Evolutionary conservation across 1,139 yeast species (phyloP), one percentile per base, ranked within the genome.

Genomic region (Kurtzmaniella natalensis): DNA sequence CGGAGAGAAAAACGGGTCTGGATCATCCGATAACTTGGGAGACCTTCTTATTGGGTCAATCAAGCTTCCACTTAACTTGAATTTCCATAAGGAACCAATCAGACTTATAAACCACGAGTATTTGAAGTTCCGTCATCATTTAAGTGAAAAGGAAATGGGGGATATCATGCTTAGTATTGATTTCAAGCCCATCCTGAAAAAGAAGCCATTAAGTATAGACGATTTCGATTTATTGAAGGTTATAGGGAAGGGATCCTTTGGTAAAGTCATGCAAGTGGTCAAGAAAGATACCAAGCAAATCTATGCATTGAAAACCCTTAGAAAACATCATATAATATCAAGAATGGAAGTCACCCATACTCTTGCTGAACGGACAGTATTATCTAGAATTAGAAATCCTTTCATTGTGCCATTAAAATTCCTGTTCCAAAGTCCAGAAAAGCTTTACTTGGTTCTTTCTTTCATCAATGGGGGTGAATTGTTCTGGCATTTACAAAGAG

Each of bases 391-490:
- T 41, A 82, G 82, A 47, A 86, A 89, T 51, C 98, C 98, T n/a
- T 94, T 94, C 56, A 87, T 92, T 55, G 97, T 92, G n/a, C 97
- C 97, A 7, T 70, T 92, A 45, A 92, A 92, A 61, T 92, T 92
- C 60, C 83, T 94, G 17, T 92, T 94, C 70, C 98, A 92, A 61
- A 78, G 89, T n/a, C 92, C 92, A 9, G 97, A 89, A 52, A 94
- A 94, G 54, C 64, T 92, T 26, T 92, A 92, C 51, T 65, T 92
- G 31, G 97, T 92, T 5, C 66, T 94, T 32, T 87, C 95, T 18
- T 94, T 89, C 54, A 87, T 92, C 45, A 92, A 92, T 54, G 99
- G 99, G 38, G 99, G 99, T 34, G 99, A 92, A 59, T 70, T 92
- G 44, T 94, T 92, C 59, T 92, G 86, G 64, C 98, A 92, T 61